Conservation (phyloP, 1,284 basidiomycete genomes). For the Ceratobasidium sp. region DNA sequence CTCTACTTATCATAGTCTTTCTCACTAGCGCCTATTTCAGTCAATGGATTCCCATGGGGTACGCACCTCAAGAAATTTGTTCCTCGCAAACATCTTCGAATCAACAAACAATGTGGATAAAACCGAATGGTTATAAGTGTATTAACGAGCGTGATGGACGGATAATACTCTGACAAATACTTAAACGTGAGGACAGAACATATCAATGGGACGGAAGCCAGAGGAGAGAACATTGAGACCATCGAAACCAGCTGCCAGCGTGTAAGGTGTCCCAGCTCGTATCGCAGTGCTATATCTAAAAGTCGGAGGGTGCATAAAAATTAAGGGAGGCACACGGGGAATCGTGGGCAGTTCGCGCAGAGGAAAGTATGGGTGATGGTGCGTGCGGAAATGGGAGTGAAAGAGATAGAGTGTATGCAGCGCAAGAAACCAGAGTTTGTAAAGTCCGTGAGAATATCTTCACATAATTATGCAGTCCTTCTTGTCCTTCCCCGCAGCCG, state of each 20-base stretch:
- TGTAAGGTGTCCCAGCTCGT: not conserved
- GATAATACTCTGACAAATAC: slow-evolving; percentile 42
- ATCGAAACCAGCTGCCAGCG: not conserved
- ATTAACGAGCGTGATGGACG: slow-evolving; percentile 35
- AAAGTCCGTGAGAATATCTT: slow-evolving; percentile 31
- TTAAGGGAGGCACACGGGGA: not conserved
- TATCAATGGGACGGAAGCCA: not conserved
- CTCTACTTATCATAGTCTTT: too few relatives aligned
- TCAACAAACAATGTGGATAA: not conserved
- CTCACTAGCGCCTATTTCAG: too few relatives aligned
- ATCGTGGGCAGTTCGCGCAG: too few relatives aligned
- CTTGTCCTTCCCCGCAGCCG: slow-evolving; percentile 62
- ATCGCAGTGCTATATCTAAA: slow-evolving; percentile 16
- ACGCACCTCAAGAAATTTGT: not conserved
- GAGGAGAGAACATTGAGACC: not conserved
- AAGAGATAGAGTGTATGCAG: not conserved
- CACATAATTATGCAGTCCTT: slow-evolving; percentile 87
- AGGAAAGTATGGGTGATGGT: not conserved
- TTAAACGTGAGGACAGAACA: slow-evolving; percentile 34
- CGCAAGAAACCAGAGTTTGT: not conserved
- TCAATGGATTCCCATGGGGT: not conserved
- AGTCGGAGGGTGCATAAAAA: slow-evolving; percentile 11
- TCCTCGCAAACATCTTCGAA: not conserved
- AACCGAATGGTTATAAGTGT: slow-evolving; percentile 14
- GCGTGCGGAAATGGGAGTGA: not conserved